Base-by-base conservation (phyloP, 495 filamentous ascomycete genomes). In the Gamarada debralockiae region DNA sequence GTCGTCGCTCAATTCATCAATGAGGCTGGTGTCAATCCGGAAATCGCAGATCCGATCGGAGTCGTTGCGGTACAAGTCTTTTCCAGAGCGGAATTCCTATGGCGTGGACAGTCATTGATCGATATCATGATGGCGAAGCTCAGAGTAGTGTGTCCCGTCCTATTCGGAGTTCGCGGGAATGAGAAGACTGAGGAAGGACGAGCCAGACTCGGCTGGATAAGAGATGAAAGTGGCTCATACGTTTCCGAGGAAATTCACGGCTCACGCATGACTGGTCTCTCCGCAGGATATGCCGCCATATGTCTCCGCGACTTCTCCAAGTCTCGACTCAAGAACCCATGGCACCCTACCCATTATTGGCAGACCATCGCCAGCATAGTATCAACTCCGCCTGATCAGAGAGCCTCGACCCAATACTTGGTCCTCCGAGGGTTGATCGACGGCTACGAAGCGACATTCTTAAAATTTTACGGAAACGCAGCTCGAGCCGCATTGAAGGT, bases 61-160 rank as follows among this genome's bases (percentile, higher is more conserved):
- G 77, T 95, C 29, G 68, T 90, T 17, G 75, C 84, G 0, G 84
- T 83, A 15, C 79, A 83, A 41, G 79, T 92, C 20, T 92, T 96
- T 61, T 83, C 90, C 3, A 71, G 77, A 17, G 71, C 80, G 0
- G 67, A 76, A 0, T 86, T 90, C 58, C 70, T 75, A 15, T 89
- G 85, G 77, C 78, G 87, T 24, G 89, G 86, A 2, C 67, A 73
- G 27, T 79, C 83, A 12, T 72, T 97, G 57, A 85, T 90, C 38
- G 92, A 97, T 57, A 86, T 97, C 47, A 68, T 97, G 18, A 80
- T 95, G 63, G 90, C 93, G 24, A 96, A 97, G 65, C 85, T 89
- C 55, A 82, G 88, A 36, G 73, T 84, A 4, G 75, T 80, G 22
- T 96, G 90, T 61, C 92, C 95, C 3, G 84, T 90, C 10, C 73